phyloP scores from a whole-genome alignment of 2,329 filamentous ascomycete species.

The Torrubiella hemipterigena region DNA sequence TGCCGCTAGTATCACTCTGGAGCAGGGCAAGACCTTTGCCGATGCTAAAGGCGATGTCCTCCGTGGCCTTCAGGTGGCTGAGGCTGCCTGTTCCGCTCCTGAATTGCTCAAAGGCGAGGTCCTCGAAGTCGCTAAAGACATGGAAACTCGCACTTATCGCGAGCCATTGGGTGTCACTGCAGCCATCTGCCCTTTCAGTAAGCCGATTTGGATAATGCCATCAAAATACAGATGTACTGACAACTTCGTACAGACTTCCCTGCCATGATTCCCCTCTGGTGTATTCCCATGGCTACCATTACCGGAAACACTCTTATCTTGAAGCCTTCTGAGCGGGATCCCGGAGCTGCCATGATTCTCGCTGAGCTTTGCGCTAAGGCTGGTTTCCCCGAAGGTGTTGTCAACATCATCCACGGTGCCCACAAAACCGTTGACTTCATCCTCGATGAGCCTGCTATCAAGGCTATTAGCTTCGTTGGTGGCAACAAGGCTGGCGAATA shows the following conservation, averaged over 20 bases:
- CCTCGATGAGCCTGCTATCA: constrained; percentile 73
- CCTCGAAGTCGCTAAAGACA: constrained; percentile 76
- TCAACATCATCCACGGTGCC: constrained; percentile 74
- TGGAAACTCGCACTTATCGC: constrained; percentile 75
- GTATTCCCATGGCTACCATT: constrained; percentile 71
- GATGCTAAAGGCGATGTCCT: constrained; percentile 75
- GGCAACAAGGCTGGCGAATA: constrained; percentile 84
- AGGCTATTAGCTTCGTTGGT: constrained; percentile 77
- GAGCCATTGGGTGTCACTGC: constrained; percentile 74
- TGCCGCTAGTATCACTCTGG: constrained; percentile 73
- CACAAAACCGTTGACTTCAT: constrained; percentile 78
- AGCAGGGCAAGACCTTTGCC: constrained; percentile 81
- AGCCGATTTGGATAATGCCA: constrained; percentile 15
- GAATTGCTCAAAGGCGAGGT: constrained; percentile 76
- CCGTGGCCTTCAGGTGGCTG: constrained; percentile 71
- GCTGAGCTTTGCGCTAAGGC: constrained; percentile 70
- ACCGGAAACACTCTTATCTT: constrained; percentile 76
- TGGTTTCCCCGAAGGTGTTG: constrained; percentile 68
- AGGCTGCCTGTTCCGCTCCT: constrained; percentile 69
- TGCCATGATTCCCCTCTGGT: constrained; percentile 90
- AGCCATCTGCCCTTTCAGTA: constrained; percentile 80
- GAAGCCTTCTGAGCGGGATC: constrained; percentile 79
- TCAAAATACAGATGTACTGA: constrained; percentile 6
- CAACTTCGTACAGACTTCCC: constrained; percentile 57
- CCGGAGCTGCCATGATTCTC: constrained; percentile 75